Base-by-base conservation (phyloP, 495 filamentous ascomycete species). In the Delitschia confertaspora region DNA sequence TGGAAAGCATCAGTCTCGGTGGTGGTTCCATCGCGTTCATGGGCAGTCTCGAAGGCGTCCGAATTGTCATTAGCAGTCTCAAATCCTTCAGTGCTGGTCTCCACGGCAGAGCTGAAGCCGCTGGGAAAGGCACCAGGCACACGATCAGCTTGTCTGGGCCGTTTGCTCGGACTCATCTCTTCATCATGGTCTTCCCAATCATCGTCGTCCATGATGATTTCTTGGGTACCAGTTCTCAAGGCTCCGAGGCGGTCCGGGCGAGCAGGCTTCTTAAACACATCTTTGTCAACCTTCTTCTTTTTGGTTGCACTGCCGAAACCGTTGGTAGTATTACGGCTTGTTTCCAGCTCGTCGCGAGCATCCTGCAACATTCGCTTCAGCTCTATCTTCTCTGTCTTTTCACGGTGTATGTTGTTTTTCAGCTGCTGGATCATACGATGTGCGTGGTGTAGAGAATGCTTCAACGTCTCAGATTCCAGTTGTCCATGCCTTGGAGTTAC, bases 301-400 rank as follows among this genome's bases (percentile, higher is more conserved):
- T 85, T 88, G 35, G 66, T 70, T 19, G 58, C 66, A 22, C 66
- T 63, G 17, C 65, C 70, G 19, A 71, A 51, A 24, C 65, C 63
- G 10, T 69, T 69, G 19, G 58, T 55, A 27, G 62, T 61, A 17
- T 88, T 71, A 41, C 88, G 77, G 22, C 80, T 65, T 48, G 75
- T 72, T 64, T 96, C 91, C 18, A 98, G 64, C 55, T 98, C 93
- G 61, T 98, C 91, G 20, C 91, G 78, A 25, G 88, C 82, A 51
- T 98, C 91, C 67, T 95, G 93, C 22, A 98, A 73, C 78, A 98
- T 85, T 41, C 93, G 83, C 62, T 84, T 89, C 33, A 95, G 72
- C 60, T 98, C 91, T 17, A 94, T 74, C 69, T 95, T 98, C 61
- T 98, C 91, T 0, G 89, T 93, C 73, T 94, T 98, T 65, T 98